phyloP scores from a whole-genome alignment of 805 yeast species.

The Metschnikowia corniflorae region DNA sequence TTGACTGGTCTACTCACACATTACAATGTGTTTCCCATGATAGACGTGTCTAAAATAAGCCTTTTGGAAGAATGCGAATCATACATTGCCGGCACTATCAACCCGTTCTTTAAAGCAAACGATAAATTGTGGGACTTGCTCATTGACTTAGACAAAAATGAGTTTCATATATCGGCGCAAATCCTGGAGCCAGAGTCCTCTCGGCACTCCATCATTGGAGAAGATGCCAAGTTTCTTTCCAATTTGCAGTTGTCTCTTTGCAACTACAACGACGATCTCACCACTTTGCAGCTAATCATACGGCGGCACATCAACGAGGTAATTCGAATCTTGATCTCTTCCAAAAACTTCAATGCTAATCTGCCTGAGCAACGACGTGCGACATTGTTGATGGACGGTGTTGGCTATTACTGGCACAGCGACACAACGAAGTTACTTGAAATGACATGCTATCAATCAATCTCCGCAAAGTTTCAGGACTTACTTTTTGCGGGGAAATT shows the following conservation, averaged over 20 bases:
- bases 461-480: constrained; percentile 33
- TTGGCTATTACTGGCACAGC: constrained; percentile 42
- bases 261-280: constrained; percentile 44
- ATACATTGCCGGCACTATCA: constrained; percentile 64
- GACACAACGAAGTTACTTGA: constrained; percentile 40
- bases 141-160: constrained; percentile 55
- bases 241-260: constrained; percentile 41
- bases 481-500: constrained; percentile 31
- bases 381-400: constrained; percentile 36
- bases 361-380: constrained; percentile 16
- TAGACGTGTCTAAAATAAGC: constrained; percentile 59
- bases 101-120: constrained; percentile 56
- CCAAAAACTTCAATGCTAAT: constrained; percentile 32
- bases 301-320: constrained; percentile 45
- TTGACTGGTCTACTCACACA: constrained; percentile 36
- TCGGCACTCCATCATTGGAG: constrained; percentile 38
- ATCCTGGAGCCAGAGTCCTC: constrained; percentile 19
- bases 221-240: constrained; percentile 44
- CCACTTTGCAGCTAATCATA: constrained; percentile 42
- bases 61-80: constrained; percentile 38
- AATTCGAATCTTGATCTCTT: constrained; percentile 34
- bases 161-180: constrained; percentile 30
- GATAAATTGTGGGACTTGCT: constrained; percentile 57
- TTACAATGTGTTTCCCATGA: constrained; percentile 51
- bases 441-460: constrained; percentile 39